Evolutionary conservation across 202 grass and related monocot species (phyloP).

Genomic region (Hordeum pubiflorum): DNA sequence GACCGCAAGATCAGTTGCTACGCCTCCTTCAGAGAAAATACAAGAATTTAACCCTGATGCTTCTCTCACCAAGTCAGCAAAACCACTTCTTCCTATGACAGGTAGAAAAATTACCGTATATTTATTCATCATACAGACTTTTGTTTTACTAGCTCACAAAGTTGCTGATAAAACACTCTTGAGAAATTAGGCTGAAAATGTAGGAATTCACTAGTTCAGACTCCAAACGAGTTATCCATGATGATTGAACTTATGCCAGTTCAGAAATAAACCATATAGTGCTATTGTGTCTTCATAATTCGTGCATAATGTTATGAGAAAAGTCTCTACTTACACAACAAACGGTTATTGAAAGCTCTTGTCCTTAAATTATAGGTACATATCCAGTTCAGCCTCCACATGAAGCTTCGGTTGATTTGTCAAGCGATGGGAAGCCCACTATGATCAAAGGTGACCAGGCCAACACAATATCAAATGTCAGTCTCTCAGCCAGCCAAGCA

Average conservation of each 20-base stretch:
- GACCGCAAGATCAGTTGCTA: background rate
- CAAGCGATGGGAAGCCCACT: background rate
- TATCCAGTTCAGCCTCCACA: slow-evolving; percentile 6
- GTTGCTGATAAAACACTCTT: background rate
- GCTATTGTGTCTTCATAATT: background rate
- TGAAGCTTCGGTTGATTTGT: slow-evolving; percentile 13
- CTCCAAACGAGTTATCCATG: background rate
- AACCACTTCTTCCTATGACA: background rate
- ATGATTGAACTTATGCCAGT: background rate
- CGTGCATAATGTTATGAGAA: background rate
- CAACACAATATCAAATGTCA: slow-evolving; percentile 1
- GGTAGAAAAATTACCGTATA: background rate
- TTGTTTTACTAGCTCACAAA: background rate
- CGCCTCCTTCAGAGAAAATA: background rate
- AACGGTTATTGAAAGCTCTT: background rate
- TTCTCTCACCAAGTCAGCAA: background rate
- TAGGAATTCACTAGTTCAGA: background rate
- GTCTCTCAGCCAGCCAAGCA: background rate
- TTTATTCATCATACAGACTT: background rate
- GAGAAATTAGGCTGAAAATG: background rate
- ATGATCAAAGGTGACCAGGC: background rate
- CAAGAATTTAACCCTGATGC: background rate
- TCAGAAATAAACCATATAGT: background rate
- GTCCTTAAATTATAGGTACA: slow-evolving; percentile 16
- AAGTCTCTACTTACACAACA: background rate